phyloP scores from a whole-genome alignment of 768 basidiomycete species.

The Lactifluus pinguis region DNA sequence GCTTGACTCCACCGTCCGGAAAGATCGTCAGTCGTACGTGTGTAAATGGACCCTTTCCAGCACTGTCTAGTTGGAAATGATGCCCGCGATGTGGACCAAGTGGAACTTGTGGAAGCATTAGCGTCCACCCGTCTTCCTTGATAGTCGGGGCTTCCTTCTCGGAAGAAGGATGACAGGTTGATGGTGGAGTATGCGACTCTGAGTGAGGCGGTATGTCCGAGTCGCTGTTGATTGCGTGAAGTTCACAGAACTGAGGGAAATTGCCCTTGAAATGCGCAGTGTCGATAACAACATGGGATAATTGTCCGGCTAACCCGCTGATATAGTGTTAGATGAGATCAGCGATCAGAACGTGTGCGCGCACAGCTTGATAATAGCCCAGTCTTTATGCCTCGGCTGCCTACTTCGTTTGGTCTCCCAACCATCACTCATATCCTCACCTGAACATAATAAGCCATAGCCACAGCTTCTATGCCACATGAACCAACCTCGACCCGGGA shows the following conservation, averaged over 20 bases:
- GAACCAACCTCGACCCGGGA: constrained; percentile 70
- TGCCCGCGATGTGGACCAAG: constrained; percentile 88
- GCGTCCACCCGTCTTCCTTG: constrained; percentile 53
- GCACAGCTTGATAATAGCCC: constrained; percentile 84
- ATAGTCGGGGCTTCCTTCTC: constrained; percentile 23
- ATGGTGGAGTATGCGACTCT: constrained; percentile 9
- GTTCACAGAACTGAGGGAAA: constrained; percentile 81
- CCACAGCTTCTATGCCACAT: background rate
- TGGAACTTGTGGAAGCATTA: constrained; percentile 65
- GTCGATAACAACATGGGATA: constrained; percentile 82
- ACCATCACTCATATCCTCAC: constrained; percentile 93
- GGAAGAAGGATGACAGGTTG: constrained; percentile 14
- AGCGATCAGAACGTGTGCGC: constrained; percentile 24
- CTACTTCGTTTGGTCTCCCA: constrained; percentile 96
- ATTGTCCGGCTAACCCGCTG: constrained; percentile 64
- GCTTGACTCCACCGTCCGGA: constrained; percentile 94
- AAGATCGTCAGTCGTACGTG: constrained; percentile 85
- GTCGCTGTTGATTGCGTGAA: constrained; percentile 45
- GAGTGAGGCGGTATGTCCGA: constrained; percentile 27
- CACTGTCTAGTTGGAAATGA: constrained; percentile 73
- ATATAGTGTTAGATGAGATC: background rate
- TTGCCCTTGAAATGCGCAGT: constrained; percentile 95
- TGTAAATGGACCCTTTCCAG: constrained; percentile 49
- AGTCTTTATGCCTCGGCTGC: constrained; percentile 74
- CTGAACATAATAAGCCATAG: constrained; percentile 22